Conservation (phyloP, 1,139 yeast species). For the Pichia sp. region DNA sequence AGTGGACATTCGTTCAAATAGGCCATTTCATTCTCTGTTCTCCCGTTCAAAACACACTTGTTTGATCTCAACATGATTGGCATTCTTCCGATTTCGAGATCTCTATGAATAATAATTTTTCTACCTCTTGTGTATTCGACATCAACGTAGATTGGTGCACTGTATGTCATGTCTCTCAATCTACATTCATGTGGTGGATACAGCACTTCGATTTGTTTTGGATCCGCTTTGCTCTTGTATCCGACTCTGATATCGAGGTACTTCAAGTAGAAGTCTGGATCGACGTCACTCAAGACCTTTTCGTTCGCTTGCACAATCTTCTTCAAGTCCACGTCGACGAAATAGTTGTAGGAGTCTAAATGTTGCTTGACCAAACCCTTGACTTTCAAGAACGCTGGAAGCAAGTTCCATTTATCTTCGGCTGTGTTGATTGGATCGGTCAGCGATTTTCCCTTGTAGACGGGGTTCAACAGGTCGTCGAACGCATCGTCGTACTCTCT, state of each 20-base stretch:
- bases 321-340: slow-evolving; percentile 89
- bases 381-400: slow-evolving; percentile 94
- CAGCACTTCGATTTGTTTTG: slow-evolving; percentile 57
- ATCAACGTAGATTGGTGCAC: slow-evolving; percentile 96
- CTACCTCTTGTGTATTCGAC: slow-evolving; percentile 96
- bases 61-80: slow-evolving; percentile 96
- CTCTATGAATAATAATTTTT: slow-evolving; percentile 85
- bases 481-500: slow-evolving; percentile 44
- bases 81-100: slow-evolving; percentile 95
- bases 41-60: slow-evolving; percentile 82
- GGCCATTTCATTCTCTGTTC: slow-evolving; percentile 84
- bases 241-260: slow-evolving; percentile 93
- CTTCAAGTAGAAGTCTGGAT: slow-evolving; percentile 92
- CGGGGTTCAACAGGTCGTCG: slow-evolving; percentile 73
- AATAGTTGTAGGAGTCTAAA: slow-evolving; percentile 93
- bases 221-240: slow-evolving; percentile 52
- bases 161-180: slow-evolving; percentile 88
- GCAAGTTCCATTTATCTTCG: slow-evolving; percentile 91
- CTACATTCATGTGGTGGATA: slow-evolving; percentile 97
- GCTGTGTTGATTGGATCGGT: slow-evolving; percentile 91
- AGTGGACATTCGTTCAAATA: slow-evolving; percentile 89
- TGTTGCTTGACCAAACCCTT: slow-evolving; percentile 98
- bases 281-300: slow-evolving; percentile 87
- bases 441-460: slow-evolving; percentile 79
- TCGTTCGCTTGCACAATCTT: slow-evolving; percentile 93